Evolutionary conservation across 495 filamentous ascomycete genomes (phyloP), one percentile per base, ranked within the genome.

Genomic region (Hypomontagnella submonticulosa): DNA sequence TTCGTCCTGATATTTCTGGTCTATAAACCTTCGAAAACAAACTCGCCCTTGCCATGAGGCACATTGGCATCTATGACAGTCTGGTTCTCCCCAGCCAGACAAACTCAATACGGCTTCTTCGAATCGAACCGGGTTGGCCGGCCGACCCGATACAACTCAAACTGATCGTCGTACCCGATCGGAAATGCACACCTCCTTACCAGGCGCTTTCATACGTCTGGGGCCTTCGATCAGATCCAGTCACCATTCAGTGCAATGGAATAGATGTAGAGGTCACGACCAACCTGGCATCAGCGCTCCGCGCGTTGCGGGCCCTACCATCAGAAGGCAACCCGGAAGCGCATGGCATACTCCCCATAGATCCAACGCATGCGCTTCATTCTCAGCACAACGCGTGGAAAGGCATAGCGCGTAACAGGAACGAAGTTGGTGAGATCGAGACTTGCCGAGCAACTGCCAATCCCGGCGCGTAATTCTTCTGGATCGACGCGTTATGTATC

Each of bases 151-250:
- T 53, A 7, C 16, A 20, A 7, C 7, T 53, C 18, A 41, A 30
- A 6, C 40, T 41, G 3, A 23, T 8, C 38, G 7, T n/a, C 12
- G 12, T 53, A 23, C 36, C 50, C 40, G 15, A 53, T n/a, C 8
- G 38, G 16, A 27, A 53, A 11, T 12, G 30, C 30, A 23, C 50
- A 3, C 50, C 50, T 13, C 16, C 18, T 30, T 53, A 53, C 8
- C 34, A 41, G n/a, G 50, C 50, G 3, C 50, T 53, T 30, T 53
- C 50, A 3, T 53, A 53, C 15, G 50, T 53, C 20, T 53, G 50
- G 50, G 50, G 50, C 40, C 23, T 36, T 32, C 19, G 27, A n/a
- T 18, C 38, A 9, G 32, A 53, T 27, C 50, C 18, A 12, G 37
- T 20, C 11, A n/a, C 15, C 13, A 53, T 53, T 12, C 5, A 53